Evolutionary conservation across 2,329 filamentous ascomycete species (phyloP).

Genomic region (Myriosclerotinia curreyana): DNA sequence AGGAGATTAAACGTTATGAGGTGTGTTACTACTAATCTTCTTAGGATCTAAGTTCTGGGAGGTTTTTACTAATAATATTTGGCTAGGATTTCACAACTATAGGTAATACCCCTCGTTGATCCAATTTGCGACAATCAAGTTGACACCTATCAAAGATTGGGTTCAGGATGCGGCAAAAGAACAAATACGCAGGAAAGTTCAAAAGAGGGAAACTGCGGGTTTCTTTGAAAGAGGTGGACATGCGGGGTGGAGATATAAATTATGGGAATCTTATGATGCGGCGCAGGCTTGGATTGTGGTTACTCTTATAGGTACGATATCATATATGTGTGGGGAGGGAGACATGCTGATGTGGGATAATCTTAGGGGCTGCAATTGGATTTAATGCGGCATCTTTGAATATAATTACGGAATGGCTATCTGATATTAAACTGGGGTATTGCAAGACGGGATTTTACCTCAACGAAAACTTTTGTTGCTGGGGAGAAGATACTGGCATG

Average conservation of each 20-base stretch:
- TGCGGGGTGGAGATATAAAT: constrained; percentile 72
- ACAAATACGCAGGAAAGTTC: constrained; percentile 74
- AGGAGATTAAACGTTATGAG: constrained; percentile 96
- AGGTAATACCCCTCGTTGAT: constrained; percentile 47
- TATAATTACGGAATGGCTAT: constrained; percentile 95
- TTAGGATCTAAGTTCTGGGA: background rate
- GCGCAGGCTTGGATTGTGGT: constrained; percentile 98
- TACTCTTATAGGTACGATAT: constrained; percentile 66
- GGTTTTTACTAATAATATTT: constrained; percentile 21
- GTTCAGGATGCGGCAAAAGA: constrained; percentile 95
- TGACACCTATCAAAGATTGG: constrained; percentile 67
- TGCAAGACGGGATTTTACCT: constrained; percentile 95
- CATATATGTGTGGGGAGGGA: background rate
- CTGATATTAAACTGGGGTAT: constrained; percentile 93
- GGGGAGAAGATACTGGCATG: constrained; percentile 82
- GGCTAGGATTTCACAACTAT: constrained; percentile 87
- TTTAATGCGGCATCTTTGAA: constrained; percentile 90
- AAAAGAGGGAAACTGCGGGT: constrained; percentile 67
- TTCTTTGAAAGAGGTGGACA: constrained; percentile 66
- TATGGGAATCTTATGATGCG: constrained; percentile 88
- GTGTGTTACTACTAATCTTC: constrained; percentile 42
- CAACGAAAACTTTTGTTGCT: constrained; percentile 97
- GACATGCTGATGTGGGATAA: constrained; percentile 23
- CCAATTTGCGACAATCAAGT: constrained; percentile 30
- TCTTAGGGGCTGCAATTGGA: constrained; percentile 74